phyloP scores from a whole-genome alignment of 2,329 filamentous ascomycete genomes.

The Calonectria ilicicola region DNA sequence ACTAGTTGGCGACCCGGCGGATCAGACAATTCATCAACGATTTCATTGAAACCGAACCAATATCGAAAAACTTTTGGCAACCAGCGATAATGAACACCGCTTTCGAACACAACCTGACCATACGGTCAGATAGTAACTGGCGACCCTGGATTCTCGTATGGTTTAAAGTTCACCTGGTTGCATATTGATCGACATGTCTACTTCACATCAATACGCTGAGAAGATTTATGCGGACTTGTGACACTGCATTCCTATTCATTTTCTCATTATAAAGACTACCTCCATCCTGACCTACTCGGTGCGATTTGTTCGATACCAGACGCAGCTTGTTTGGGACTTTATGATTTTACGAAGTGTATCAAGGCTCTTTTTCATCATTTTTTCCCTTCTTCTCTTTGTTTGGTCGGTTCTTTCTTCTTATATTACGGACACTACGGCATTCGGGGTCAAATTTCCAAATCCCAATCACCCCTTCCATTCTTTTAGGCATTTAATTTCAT shows the following conservation, averaged over 20 bases:
- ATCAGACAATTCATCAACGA: background rate
- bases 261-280: background rate
- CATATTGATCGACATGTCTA: background rate
- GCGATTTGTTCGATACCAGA: background rate
- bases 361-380: background rate
- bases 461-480: background rate
- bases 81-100: background rate
- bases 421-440: background rate
- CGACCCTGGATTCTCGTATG: background rate
- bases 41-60: background rate
- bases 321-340: background rate
- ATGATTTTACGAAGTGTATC: constrained; percentile 9
- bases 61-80: background rate
- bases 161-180: background rate
- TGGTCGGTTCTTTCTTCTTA: background rate
- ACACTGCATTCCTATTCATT: background rate
- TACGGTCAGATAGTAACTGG: background rate
- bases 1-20: background rate
- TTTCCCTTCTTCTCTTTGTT: background rate
- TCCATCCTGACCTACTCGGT: background rate
- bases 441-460: background rate
- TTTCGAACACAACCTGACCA: background rate
- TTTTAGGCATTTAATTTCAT: constrained; percentile 3
- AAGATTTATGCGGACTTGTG: background rate
- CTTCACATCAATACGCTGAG: background rate